phyloP scores from a whole-genome alignment of 2,329 filamentous ascomycete species.

The Ceratocystis colombiana region DNA sequence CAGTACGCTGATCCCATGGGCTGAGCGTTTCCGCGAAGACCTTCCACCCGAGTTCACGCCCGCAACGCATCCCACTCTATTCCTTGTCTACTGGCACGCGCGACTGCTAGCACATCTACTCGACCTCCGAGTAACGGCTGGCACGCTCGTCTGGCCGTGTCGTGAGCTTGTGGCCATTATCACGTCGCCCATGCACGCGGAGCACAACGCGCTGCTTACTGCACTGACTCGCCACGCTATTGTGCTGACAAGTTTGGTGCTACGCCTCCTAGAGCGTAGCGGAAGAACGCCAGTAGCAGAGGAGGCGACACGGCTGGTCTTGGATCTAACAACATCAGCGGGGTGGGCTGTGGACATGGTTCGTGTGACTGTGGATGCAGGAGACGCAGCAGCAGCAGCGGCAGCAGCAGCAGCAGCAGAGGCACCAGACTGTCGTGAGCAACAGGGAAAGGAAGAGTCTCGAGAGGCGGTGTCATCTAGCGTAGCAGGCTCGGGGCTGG shows the following conservation, averaged over 20 bases:
- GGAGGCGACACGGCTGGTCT: constrained; percentile 47
- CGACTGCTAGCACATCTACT: constrained; percentile 54
- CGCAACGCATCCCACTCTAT: constrained; percentile 45
- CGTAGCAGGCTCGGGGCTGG: constrained; percentile 1
- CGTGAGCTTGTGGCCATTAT: constrained; percentile 9
- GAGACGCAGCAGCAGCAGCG: background rate
- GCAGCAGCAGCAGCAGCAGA: background rate
- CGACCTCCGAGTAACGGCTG: constrained; percentile 37
- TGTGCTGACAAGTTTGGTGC: constrained; percentile 48
- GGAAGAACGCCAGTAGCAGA: constrained; percentile 38
- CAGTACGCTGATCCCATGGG: constrained; percentile 22
- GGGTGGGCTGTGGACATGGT: background rate
- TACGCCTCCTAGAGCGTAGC: constrained; percentile 43
- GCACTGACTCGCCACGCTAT: constrained; percentile 60
- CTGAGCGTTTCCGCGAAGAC: constrained; percentile 55
- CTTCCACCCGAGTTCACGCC: constrained; percentile 49
- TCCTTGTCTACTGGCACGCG: constrained; percentile 61
- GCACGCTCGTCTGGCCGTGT: constrained; percentile 6
- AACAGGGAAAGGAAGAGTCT: background rate
- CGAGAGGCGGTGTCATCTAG: background rate
- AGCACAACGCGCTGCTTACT: background rate
- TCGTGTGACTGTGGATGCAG: background rate
- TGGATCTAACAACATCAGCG: constrained; percentile 39
- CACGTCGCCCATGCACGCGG: background rate
- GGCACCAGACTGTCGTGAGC: background rate